Evolutionary conservation across 2,329 filamentous ascomycete genomes (phyloP).

Genomic region (Penicillium thymicola): DNA sequence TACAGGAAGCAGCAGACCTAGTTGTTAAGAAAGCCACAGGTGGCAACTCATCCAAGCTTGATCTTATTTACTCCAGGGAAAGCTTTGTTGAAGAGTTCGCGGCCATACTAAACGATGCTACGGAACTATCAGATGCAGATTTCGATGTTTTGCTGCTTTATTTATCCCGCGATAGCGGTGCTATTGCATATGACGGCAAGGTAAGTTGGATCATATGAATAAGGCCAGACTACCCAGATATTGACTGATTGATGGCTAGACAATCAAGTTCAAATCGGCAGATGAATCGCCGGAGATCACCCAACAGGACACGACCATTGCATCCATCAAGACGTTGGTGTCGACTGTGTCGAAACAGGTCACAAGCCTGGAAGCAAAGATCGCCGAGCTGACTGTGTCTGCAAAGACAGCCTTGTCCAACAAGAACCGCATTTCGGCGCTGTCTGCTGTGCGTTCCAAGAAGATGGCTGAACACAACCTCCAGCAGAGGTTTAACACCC

Average conservation of each 20-base stretch:
- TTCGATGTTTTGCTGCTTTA: constrained; percentile 68
- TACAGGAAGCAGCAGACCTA: constrained; percentile 55
- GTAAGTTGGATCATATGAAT: constrained; percentile 28
- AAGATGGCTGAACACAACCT: constrained; percentile 76
- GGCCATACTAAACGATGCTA: constrained; percentile 48
- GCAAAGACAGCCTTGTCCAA: constrained; percentile 68
- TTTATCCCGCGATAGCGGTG: constrained; percentile 63
- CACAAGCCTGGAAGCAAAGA: constrained; percentile 58
- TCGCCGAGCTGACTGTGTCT: constrained; percentile 48
- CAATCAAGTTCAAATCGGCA: constrained; percentile 68
- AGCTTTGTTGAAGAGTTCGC: constrained; percentile 62
- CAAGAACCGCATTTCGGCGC: constrained; percentile 71
- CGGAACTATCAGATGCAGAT: constrained; percentile 60
- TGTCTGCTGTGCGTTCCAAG: constrained; percentile 76
- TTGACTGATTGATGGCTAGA: constrained; percentile 42
- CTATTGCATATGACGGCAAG: constrained; percentile 48
- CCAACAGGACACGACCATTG: constrained; percentile 75
- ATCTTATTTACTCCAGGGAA: constrained; percentile 64
- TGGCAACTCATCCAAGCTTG: constrained; percentile 53
- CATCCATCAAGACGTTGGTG: constrained; percentile 72
- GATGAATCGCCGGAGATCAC: constrained; percentile 59
- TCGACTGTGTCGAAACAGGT: constrained; percentile 64
- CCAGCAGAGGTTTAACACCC: constrained; percentile 65
- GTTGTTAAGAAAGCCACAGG: constrained; percentile 48
- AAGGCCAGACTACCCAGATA: constrained; percentile 1